Conservation (phyloP, 345 rosid species). For the Pelargonium nanum region DNA sequence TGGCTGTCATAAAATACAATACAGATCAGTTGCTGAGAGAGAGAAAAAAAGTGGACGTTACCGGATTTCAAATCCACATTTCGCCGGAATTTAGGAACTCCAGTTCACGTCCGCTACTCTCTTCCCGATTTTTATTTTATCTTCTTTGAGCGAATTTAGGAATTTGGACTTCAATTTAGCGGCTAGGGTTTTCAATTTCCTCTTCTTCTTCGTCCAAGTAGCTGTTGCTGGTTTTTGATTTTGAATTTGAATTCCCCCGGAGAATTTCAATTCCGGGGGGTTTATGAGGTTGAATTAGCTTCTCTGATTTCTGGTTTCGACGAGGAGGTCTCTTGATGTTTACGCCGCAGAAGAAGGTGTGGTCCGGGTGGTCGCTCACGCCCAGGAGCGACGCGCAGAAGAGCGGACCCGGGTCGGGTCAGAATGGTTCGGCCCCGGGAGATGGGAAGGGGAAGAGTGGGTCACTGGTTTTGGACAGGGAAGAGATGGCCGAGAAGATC, state of each 20-base stretch:
- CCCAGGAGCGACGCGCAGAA: constrained; percentile 26
- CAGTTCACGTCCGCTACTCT: constrained; percentile 55
- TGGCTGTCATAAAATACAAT: constrained; percentile 8
- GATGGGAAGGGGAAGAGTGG: constrained; percentile 38
- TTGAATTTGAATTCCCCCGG: too few relatives aligned
- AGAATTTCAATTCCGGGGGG: neutral
- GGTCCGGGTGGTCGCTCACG: constrained; percentile 63
- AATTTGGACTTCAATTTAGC: neutral
- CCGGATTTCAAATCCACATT: constrained; percentile 61
- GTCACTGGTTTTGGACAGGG: constrained; percentile 32
- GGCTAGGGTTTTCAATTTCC: neutral
- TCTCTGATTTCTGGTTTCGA: constrained; percentile 14
- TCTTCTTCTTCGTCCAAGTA: too few relatives aligned
- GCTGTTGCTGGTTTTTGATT: too few relatives aligned
- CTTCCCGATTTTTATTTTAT: constrained; percentile 15
- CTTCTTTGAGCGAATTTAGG: constrained; percentile 2
- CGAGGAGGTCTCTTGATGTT: constrained; percentile 33
- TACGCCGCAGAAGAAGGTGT: constrained; percentile 66
- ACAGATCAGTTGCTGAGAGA: constrained; percentile 29
- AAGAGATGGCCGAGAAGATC: constrained; percentile 31
- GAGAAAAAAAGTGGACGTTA: constrained; percentile 44
- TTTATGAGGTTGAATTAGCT: constrained; percentile 18
- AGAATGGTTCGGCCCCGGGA: constrained; percentile 16
- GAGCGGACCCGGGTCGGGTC: constrained; percentile 31
- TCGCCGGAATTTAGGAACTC: constrained; percentile 60